Base-by-base conservation (phyloP, 768 basidiomycete genomes). In the Ramaria sp. region DNA sequence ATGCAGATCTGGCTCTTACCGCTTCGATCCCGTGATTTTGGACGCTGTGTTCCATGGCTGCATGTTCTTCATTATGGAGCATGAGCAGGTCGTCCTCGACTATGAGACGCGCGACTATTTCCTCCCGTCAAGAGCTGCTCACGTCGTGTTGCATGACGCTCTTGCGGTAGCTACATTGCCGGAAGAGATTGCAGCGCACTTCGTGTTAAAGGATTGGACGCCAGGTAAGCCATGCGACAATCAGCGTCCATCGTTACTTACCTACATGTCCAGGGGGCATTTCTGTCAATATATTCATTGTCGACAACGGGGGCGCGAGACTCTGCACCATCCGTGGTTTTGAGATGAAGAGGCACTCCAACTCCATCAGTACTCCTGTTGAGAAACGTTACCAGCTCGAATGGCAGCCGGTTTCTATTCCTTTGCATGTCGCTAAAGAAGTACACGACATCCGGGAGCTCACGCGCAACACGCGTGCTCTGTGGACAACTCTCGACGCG, bases 21-120 rank as follows among this genome's bases (percentile, higher is more conserved):
- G 64, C 48, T 58, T 72, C 10, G 68, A 72, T 54, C 72, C 72
- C 4, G 70, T 70, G 1, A 66, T 73, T 22, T 60, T 75, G 7
- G 73, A 75, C 53, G 67, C 71, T 0, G 68, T 68, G 31, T 51
- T 74, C 5, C 72, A 74, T 31, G 63, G 54, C 4, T 46, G 43
- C 31, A 56, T 56, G 54, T 56, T 56, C 31, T 56, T 56, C 22
- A 56, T 67, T 31, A 55, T 65, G 6, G 63, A 69, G 4, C 68
- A 71, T 54, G 67, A 65, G 24, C 56, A 63, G 1, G 59, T 72
- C 56, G 67, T 66, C n/a, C 68, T 68, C 6, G 64, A 69, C 50
- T 58, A 59, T 31, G 68, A 70, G 50, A 60, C 58, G 11, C 63
- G 61, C 33, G 61, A 59, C 34, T 71, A 69, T 60, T 72, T 68